Base-by-base conservation (phyloP, 768 basidiomycete genomes). In the Aureoboletus auriporus region DNA sequence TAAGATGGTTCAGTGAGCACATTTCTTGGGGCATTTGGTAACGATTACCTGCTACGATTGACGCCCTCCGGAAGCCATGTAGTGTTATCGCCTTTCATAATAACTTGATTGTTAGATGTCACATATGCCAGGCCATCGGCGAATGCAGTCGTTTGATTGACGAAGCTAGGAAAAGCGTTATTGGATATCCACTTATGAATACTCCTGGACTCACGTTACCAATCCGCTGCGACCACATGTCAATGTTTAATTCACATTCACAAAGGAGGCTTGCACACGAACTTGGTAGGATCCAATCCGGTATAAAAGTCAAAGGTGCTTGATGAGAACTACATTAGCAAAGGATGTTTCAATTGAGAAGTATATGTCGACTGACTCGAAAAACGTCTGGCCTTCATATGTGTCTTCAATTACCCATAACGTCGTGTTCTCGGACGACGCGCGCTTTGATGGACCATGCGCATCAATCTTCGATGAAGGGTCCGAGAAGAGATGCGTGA, bases 81-180 rank as follows among this genome's bases (percentile, higher is more conserved):
- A 1, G 77, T 82, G 59, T 87, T 73, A 52, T 91, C 88, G 11
- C 84, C 86, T 60, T 83, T 80, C 86, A 91, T 90, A 16, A 88
- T 74, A 31, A 86, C 82, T 28, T 73, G 75, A 33, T 76, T 77
- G 60, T 83, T 71, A 17, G 73, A 71, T 11, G 76, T 69, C 12
- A 84, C 74, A 61, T 75, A 87, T 2, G 76, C 79, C 8, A 89
- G 74, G 39, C 74, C 68, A 35, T 71, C 64, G 10, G 70, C 59
- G 56, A 83, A 77, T 4, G 86, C 85, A 42, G 70, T 73, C 13
- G 66, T 66, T 45, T 64, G 50, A 56, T 86, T 73, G 42, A 86
- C 77, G 65, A 84, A 90, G 46, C 87, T 89, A 54, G 34, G 41
- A 53, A 37, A 42, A 62, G 50, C 30, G 43, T 44, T 34, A 44